These are phyloP conservation scores for Salix arbutifolia DNA, from an alignment of 345 rosid species.

Conservation along the genomic window DNA sequence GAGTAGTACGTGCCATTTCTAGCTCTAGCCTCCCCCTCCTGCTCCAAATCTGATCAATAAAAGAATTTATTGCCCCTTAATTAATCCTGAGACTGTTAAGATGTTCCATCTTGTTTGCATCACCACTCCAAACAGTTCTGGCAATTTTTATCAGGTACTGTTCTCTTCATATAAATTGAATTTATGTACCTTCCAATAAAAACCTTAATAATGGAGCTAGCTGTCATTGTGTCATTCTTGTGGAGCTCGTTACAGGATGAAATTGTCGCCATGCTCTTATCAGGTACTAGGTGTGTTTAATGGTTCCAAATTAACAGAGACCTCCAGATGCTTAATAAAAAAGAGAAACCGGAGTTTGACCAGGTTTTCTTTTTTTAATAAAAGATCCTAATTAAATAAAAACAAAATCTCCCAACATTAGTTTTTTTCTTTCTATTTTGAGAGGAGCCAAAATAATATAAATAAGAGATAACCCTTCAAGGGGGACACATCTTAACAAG, in stretches of 20 bases:
- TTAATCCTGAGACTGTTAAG: slow-evolving; percentile 1
- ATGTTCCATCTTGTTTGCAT: not conserved
- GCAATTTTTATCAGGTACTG: not conserved
- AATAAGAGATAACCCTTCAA: no score
- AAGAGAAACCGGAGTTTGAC: not conserved
- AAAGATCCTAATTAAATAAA: no score
- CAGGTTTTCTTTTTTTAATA: no score
- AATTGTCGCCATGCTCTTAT: not conserved
- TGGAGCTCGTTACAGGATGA: not conserved
- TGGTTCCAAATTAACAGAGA: not conserved
- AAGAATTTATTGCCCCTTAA: not conserved
- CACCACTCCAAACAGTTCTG: not conserved
- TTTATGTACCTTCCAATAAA: not conserved
- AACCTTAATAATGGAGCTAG: not conserved
- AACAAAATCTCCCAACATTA: no score
- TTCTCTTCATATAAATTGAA: no score
- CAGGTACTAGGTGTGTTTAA: not conserved
- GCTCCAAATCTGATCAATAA: not conserved
- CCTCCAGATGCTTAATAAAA: not conserved
- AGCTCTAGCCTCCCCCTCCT: not conserved
- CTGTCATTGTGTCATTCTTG: not conserved
- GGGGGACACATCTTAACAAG: no score
- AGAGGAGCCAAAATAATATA: no score
- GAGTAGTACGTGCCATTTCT: slow-evolving; percentile 30
- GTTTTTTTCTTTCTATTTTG: no score